Conservation (phyloP, 495 filamentous ascomycete genomes). For the Cercophora samala region DNA sequence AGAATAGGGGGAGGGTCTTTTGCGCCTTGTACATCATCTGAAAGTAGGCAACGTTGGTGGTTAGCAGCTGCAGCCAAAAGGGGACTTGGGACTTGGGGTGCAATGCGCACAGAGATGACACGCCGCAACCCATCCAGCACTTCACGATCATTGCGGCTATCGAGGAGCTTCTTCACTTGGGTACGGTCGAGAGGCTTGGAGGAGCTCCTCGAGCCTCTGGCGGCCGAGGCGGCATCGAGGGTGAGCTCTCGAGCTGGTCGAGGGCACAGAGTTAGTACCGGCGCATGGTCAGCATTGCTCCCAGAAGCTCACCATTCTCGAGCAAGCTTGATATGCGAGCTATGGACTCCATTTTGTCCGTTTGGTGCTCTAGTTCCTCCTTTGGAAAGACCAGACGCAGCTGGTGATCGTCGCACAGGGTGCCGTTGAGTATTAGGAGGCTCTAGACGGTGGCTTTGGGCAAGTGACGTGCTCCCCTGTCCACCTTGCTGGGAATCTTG, state of each 20-base stretch:
- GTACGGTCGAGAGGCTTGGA: constrained; percentile 49
- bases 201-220: constrained; percentile 52
- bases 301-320: constrained; percentile 68
- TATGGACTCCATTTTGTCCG: constrained; percentile 77
- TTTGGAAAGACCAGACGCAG: neutral
- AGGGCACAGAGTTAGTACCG: constrained; percentile 14
- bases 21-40: constrained; percentile 92
- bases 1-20: constrained; percentile 82
- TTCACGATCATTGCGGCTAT: constrained; percentile 89
- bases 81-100: constrained; percentile 1
- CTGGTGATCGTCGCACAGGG: neutral
- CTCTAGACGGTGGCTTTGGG: constrained; percentile 15
- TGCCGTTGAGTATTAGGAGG: neutral
- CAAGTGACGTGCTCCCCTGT: constrained; percentile 38
- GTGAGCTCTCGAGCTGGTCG: constrained; percentile 84
- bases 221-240: constrained; percentile 88
- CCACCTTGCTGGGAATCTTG: neutral
- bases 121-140: constrained; percentile 86
- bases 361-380: constrained; percentile 5
- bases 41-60: constrained; percentile 10
- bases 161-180: constrained; percentile 90
- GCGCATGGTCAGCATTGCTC: neutral
- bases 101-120: constrained; percentile 72
- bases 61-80: constrained; percentile 18
- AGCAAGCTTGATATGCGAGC: constrained; percentile 88